phyloP scores from a whole-genome alignment of 2,329 filamentous ascomycete species.

The Cytospora chrysosperma region DNA sequence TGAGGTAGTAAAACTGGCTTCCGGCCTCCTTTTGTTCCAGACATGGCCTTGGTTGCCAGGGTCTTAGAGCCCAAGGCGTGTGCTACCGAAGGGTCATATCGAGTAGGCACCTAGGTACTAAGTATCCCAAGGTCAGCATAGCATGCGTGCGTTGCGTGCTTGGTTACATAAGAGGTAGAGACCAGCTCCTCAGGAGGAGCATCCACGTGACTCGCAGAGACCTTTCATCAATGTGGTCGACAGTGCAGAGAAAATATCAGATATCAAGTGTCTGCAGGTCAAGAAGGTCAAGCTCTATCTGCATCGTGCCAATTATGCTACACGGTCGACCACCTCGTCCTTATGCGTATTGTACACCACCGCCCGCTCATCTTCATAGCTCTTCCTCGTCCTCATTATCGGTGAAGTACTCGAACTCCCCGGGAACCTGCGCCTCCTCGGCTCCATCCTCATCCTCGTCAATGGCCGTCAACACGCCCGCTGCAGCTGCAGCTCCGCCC shows the following conservation, averaged over 20 bases:
- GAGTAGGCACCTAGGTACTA: too few species aligned
- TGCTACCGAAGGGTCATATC: too few species aligned
- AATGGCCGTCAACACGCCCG: constrained; percentile 78
- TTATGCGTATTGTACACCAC: constrained; percentile 14
- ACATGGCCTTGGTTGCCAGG: too few species aligned
- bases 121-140: too few species aligned
- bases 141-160: too few species aligned
- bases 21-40: too few species aligned
- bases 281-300: constrained; percentile 14
- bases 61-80: too few species aligned
- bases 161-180: background rate
- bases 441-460: constrained; percentile 79
- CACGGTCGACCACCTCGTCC: background rate
- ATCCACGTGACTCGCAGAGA: background rate
- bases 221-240: too few species aligned
- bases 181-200: background rate
- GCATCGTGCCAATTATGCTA: background rate
- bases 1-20: background rate
- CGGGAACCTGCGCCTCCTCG: constrained; percentile 68
- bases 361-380: constrained; percentile 4
- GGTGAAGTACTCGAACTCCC: constrained; percentile 76
- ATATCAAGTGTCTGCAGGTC: constrained; percentile 16
- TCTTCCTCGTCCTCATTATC: constrained; percentile 57
- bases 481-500: constrained; percentile 66
- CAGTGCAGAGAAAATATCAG: background rate